Conservation (phyloP, 331 rosid genomes). For the Erythrophleum ivorense region DNA sequence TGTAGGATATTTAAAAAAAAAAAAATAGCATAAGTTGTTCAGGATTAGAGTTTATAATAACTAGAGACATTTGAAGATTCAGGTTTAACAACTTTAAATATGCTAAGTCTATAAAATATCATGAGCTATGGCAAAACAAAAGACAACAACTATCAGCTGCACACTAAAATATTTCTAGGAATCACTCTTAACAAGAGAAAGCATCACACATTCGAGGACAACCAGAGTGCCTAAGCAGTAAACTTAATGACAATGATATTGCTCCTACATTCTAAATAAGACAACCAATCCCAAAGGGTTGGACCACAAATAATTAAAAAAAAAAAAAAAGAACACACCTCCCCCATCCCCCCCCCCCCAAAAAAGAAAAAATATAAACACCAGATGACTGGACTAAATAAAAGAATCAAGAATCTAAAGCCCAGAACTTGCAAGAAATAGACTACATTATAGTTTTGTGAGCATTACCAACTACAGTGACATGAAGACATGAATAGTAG, state of each 20-base stretch:
- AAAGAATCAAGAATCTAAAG: neutral
- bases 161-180: neutral
- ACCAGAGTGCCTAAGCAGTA: neutral
- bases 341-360: no score
- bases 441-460: neutral
- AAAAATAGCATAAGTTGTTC: neutral
- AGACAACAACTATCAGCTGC: neutral
- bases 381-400: neutral
- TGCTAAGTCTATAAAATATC: neutral
- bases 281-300: neutral
- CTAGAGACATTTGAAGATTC: neutral
- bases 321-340: no score
- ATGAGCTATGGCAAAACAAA: neutral
- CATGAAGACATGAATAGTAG: neutral
- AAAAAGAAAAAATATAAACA: no score
- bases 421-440: neutral
- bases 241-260: neutral
- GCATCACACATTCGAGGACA: neutral
- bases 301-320: neutral
- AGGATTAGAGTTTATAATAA: no score
- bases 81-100: neutral
- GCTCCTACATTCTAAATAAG: neutral
- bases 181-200: neutral
- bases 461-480: constrained; percentile 11
- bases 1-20: neutral